Evolutionary conservation across 331 rosid genomes (phyloP), one percentile per base, ranked within the genome.

Genomic region (Pyracantha coccinea): DNA sequence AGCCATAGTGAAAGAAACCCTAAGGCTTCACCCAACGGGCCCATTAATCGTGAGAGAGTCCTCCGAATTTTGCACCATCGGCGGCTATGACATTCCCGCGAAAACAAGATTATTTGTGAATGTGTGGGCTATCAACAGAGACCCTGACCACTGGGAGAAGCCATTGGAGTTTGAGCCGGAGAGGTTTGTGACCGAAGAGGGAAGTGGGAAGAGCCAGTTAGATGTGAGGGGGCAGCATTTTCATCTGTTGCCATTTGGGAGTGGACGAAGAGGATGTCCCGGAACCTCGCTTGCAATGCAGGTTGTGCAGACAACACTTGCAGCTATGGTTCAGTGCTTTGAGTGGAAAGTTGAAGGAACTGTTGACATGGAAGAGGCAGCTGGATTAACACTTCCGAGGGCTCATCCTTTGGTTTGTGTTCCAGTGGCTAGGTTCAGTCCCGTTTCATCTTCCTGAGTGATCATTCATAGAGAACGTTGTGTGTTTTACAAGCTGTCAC

Each of bases 251-350:
- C 91, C 93, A 17, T 91, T 91, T 74, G 97, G 97, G 15, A 87
- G 86, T 10, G 97, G 97, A 50, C 89, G 96, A 80, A 88, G 97
- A 81, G 82, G 84, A 1, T 90, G 96, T 25, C 96, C 97, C 2
- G 96, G 92, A 57, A 52, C 92, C 1, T 64, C 86, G 1, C 68
- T 92, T 6, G 97, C 97, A 19, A 16, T 90, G 69, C 83, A 78
- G 10, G 85, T 79, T 67, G 88, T 89, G 45, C 91, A 80, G 20
- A 17, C 88, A 1, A 82, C 76, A 11, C 74, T 85, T 19, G 97
- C 86, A 2, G 80, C 84, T 11, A 68, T 86, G 86, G 69, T 92
- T 79, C 97, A 92, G 59, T 89, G 93, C 72, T 92, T 92, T 85
- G 93, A 85, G 33, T 92, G 93, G 93, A 86, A 85, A 80, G 78